Conservation (phyloP, 2,329 filamentous ascomycete species). For the Fusarium devonianum region DNA sequence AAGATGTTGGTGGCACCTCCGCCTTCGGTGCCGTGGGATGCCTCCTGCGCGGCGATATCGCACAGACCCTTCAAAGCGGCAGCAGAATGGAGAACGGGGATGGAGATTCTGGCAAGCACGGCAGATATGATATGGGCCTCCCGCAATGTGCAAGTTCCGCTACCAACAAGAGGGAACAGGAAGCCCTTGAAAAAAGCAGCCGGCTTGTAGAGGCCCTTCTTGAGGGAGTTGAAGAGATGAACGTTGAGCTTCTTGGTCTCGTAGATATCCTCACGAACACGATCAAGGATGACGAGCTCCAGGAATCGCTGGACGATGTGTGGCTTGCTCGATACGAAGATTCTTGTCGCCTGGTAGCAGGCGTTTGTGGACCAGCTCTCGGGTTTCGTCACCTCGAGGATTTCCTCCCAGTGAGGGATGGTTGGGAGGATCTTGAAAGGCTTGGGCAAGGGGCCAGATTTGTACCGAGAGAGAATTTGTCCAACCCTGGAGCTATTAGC, state of each 20-base stretch:
- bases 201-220: conserved; percentile 92
- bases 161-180: conserved; percentile 85
- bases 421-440: conserved; percentile 97
- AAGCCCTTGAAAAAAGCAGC: conserved; percentile 97
- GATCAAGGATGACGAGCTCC: conserved; percentile 84
- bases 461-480: conserved; percentile 88
- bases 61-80: conserved; percentile 91
- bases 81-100: conserved; percentile 91
- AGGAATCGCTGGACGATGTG: conserved; percentile 83
- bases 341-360: conserved; percentile 85
- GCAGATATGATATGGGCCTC: conserved; percentile 92
- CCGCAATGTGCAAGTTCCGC: conserved; percentile 86
- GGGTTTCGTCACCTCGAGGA: conserved; percentile 83
- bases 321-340: conserved; percentile 88
- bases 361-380: conserved; percentile 77
- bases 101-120: conserved; percentile 82
- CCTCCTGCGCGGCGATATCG: conserved; percentile 92
- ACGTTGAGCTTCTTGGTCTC: conserved; percentile 96
- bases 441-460: conserved; percentile 95
- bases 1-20: conserved; percentile 95
- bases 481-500: conserved; percentile 67
- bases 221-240: conserved; percentile 90
- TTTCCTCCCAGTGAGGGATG: conserved; percentile 88
- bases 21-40: conserved; percentile 80
- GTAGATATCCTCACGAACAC: conserved; percentile 91